Percentiles rank a stretch among this genome's conserved stretches.
phyloP scores from a whole-genome alignment of 805 yeast species.

The Candida berthetii region DNA sequence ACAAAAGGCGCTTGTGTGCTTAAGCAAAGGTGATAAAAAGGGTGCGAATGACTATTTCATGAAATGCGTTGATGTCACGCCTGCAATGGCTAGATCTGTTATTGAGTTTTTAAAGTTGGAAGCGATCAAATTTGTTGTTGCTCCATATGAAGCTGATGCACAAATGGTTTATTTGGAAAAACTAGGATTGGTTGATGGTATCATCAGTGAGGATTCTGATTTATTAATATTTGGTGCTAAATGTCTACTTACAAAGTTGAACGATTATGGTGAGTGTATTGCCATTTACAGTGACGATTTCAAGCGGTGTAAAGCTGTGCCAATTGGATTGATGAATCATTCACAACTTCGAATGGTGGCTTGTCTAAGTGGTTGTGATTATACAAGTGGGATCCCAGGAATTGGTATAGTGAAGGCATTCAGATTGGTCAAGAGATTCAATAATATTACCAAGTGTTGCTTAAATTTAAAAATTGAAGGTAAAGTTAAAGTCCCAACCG shows the following conservation, averaged over 20 bases:
- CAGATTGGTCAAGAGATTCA: conserved; percentile 43
- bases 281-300: conserved; percentile 61
- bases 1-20: conserved; percentile 44
- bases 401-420: conserved; percentile 80
- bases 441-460: conserved; percentile 49
- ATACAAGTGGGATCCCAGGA: conserved; percentile 78
- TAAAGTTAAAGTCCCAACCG: conserved; percentile 45
- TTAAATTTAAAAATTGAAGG: conserved; percentile 55
- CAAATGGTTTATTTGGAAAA: conserved; percentile 90
- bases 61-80: conserved; percentile 82
- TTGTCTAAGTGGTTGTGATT: conserved; percentile 93
- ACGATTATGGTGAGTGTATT: conserved; percentile 62
- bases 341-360: conserved; percentile 72
- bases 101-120: conserved; percentile 61
- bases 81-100: conserved; percentile 83
- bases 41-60: conserved; percentile 64
- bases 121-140: conserved; percentile 71
- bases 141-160: conserved; percentile 98
- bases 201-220: conserved; percentile 93
- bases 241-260: conserved; percentile 71
- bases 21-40: conserved; percentile 45
- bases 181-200: conserved; percentile 70
- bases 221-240: conserved; percentile 82
- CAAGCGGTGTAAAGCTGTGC: conserved; percentile 38
- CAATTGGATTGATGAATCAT: conserved; percentile 42